Base-by-base conservation (phyloP, 2,329 filamentous ascomycete species). In the Hymenoscyphus fructigenus region DNA sequence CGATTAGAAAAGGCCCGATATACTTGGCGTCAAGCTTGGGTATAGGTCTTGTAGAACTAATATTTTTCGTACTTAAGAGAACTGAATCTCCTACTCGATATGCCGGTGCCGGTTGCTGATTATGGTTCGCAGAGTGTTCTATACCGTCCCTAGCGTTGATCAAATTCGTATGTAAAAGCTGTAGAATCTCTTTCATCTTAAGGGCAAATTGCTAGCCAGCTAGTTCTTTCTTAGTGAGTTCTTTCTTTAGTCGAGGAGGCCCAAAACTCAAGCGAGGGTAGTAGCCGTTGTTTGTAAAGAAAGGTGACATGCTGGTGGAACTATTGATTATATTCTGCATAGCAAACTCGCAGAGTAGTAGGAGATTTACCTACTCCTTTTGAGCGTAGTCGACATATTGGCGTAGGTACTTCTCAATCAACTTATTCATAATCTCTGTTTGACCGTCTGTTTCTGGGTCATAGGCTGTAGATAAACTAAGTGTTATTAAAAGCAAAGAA, bases 321-420 rank as follows among this genome's bases (percentile, higher is more conserved):
- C 34, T 55, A 17, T 57, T 65, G 2, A 60, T 23, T 0, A 29
- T 20, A 47, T 67, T 70, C 36, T 68, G 67, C n/a, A 60, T 63
- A 5, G 66, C 63, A 55, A 68, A 67, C 57, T 71, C 57, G 5
- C 62, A 64, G 4, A 70, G n/a, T 15, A 64, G 61, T 34, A 71
- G 59, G 32, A 57, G 62, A 14, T 64, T 34, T 5, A 34, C 55
- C 60, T 62, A 71, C 34, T 71, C 59, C 26, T 70, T 62, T 41
- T 70, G 64, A 41, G 67, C 20, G 26, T 65, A 69, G 47, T 65
- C 53, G 26, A 67, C 57, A 28, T 65, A 69, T 14, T 29, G 5
- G 5, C 60, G 57, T 15, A 70, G 58, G 36, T 66, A 66, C n/a
- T 55, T 38, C 64, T 68, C 58, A 6, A 69, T 26, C 4, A 59